Conservation (phyloP, 306 rosid species). For the Pterocarpus santalinus region DNA sequence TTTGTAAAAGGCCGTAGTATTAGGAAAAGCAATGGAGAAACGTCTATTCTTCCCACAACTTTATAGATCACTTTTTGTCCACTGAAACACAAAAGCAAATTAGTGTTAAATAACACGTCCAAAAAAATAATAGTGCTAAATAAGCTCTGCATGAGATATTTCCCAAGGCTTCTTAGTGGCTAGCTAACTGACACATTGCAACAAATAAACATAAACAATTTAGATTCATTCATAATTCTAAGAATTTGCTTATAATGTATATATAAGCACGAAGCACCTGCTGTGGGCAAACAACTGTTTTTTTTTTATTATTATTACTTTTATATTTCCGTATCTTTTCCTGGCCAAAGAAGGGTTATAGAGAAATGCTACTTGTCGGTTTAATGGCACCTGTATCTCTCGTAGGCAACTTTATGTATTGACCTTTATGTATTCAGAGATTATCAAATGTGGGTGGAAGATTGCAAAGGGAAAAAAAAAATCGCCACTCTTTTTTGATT, state of each 20-base stretch:
- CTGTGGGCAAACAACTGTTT: constrained; percentile 16
- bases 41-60: constrained; percentile 37
- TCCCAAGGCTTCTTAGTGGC: constrained; percentile 30
- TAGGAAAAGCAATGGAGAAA: constrained; percentile 8
- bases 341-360: constrained; percentile 31
- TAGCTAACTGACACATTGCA: constrained; percentile 21
- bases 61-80: constrained; percentile 41
- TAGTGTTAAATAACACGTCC: neutral
- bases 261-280: constrained; percentile 35
- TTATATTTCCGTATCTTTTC: constrained; percentile 33
- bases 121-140: neutral
- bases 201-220: constrained; percentile 36
- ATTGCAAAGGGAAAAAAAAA: neutral
- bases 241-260: constrained; percentile 3
- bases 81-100: constrained; percentile 28
- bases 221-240: constrained; percentile 36
- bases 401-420: constrained; percentile 21
- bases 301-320: neutral
- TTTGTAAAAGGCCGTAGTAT: neutral
- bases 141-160: constrained; percentile 11
- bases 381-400: constrained; percentile 24
- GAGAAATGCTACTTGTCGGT: constrained; percentile 41
- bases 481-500: too few species aligned
- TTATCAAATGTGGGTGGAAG: neutral
- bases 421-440: constrained; percentile 7